These are phyloP conservation scores for Ophiostoma piceae DNA, from an alignment of 2,329 filamentous ascomycete species.

Conservation along the genomic window DNA sequence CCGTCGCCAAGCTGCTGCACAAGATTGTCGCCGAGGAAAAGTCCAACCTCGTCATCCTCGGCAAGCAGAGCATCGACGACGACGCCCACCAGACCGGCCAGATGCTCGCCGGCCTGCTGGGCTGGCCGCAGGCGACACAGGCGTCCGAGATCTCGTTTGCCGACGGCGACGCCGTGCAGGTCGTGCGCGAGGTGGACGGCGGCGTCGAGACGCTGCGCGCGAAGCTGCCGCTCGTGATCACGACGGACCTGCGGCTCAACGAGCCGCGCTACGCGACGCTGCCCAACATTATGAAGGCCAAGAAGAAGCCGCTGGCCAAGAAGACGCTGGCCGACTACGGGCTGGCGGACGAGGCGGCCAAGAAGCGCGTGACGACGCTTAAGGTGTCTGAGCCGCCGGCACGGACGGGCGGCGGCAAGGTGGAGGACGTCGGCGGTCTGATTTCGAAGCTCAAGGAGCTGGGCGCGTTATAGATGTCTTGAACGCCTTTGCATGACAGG, in stretches of 20 bases:
- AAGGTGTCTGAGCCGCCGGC: constrained; percentile 86
- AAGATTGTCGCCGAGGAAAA: constrained; percentile 77
- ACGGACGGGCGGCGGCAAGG: constrained; percentile 90
- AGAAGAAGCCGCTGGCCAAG: constrained; percentile 99
- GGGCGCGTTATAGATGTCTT: constrained; percentile 64
- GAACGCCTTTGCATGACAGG: no score
- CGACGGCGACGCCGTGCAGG: constrained; percentile 62
- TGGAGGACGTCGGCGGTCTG: constrained; percentile 94
- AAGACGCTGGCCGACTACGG: constrained; percentile 78
- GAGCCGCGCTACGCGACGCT: constrained; percentile 91
- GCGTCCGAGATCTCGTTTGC: constrained; percentile 77
- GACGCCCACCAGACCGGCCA: constrained; percentile 94
- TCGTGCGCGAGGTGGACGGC: constrained; percentile 90
- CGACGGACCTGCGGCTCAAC: constrained; percentile 89
- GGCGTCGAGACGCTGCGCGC: constrained; percentile 84
- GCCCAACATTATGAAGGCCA: constrained; percentile 99
- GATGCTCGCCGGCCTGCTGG: constrained; percentile 90
- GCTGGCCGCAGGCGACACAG: constrained; percentile 93
- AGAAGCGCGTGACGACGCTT: constrained; percentile 76
- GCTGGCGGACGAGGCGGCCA: constrained; percentile 65
- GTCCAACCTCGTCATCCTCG: constrained; percentile 85
- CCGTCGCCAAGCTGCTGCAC: constrained; percentile 84
- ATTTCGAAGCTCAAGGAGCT: constrained; percentile 92
- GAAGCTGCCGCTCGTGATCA: constrained; percentile 87
- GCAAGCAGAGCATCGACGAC: constrained; percentile 98